These are phyloP conservation scores for Fomes fomentarius DNA, from an alignment of 1,284 basidiomycete genomes.

Conservation along the genomic window DNA sequence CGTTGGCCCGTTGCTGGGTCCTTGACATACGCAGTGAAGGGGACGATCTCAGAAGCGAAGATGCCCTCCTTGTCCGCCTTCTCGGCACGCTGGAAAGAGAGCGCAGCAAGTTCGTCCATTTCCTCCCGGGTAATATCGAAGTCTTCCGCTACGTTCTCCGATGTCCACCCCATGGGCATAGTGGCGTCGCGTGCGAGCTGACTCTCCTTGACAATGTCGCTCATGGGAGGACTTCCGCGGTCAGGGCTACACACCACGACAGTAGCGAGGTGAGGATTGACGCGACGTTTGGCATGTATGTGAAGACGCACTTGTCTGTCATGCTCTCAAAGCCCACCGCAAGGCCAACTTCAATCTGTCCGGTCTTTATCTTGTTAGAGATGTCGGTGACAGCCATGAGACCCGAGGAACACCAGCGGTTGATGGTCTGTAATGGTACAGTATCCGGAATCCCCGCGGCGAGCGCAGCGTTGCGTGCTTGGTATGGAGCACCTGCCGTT, in stretches of 20 bases:
- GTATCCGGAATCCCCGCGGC: constrained; percentile 83
- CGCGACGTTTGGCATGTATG: background rate
- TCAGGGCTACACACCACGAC: constrained; percentile 54
- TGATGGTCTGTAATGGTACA: constrained; percentile 76
- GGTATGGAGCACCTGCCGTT: constrained; percentile 61
- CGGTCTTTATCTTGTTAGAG: constrained; percentile 79
- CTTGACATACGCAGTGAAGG: constrained; percentile 67
- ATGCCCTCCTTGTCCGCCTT: constrained; percentile 65
- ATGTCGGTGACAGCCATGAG: constrained; percentile 76
- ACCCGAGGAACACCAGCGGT: constrained; percentile 82
- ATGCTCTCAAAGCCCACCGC: constrained; percentile 88
- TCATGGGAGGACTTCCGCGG: constrained; percentile 60
- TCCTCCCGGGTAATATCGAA: constrained; percentile 82
- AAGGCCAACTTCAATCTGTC: constrained; percentile 86
- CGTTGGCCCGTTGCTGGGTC: constrained; percentile 58
- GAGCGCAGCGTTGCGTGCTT: constrained; percentile 74
- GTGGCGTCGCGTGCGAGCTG: constrained; percentile 30
- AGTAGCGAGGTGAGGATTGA: constrained; percentile 1
- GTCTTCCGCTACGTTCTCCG: constrained; percentile 78
- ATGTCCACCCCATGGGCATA: constrained; percentile 87
- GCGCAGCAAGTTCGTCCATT: constrained; percentile 85
- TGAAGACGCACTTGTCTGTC: constrained; percentile 65
- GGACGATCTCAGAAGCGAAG: constrained; percentile 82
- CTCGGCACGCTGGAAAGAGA: constrained; percentile 80
- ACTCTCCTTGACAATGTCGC: constrained; percentile 45